Conservation (phyloP, 1,139 yeast species). For the Taphrina flavorubra region DNA sequence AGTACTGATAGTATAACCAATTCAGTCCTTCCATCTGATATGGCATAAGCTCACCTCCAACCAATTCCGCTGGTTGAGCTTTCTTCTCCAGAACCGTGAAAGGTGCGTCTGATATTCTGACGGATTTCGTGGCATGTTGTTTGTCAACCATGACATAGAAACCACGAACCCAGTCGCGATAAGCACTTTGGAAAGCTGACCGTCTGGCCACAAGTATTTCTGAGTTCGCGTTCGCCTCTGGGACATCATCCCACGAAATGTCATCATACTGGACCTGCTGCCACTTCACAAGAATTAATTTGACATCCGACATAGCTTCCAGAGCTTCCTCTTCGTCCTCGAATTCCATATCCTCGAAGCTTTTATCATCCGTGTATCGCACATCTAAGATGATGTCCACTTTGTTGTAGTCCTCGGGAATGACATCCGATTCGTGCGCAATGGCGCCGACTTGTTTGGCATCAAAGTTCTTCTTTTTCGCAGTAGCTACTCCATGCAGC, state of each 20-base stretch:
- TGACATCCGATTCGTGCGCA: conserved; percentile 18
- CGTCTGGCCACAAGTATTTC: conserved; percentile 32
- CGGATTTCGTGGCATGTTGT: conserved; percentile 23
- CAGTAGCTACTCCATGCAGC: conserved; percentile 42
- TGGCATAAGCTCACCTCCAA: conserved; percentile 42
- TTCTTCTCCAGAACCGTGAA: conserved; percentile 38
- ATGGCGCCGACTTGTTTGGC: conserved; percentile 41
- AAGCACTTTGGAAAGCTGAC: conserved; percentile 44
- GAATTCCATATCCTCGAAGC: conserved; percentile 42
- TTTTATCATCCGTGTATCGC: conserved; percentile 32
- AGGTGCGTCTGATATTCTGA: conserved; percentile 13
- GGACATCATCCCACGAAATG: conserved; percentile 45
- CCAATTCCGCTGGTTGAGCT: conserved; percentile 33
- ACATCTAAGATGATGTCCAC: conserved; percentile 45
- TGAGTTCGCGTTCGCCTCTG: neutral
- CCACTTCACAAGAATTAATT: conserved; percentile 45
- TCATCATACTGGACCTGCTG: conserved; percentile 45
- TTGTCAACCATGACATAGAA: conserved; percentile 42
- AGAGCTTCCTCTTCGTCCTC: conserved; percentile 43
- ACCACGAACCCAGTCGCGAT: conserved; percentile 44
- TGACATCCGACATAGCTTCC: conserved; percentile 41
- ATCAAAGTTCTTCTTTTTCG: conserved; percentile 43
- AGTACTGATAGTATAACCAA: conserved; percentile 47
- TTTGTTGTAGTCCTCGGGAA: conserved; percentile 44
- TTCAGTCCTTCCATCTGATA: conserved; percentile 46